Percentiles rank a stretch among this genome's conserved stretches.
phyloP scores from a whole-genome alignment of 1,284 basidiomycete species.

The Apiotrichum siamense region DNA sequence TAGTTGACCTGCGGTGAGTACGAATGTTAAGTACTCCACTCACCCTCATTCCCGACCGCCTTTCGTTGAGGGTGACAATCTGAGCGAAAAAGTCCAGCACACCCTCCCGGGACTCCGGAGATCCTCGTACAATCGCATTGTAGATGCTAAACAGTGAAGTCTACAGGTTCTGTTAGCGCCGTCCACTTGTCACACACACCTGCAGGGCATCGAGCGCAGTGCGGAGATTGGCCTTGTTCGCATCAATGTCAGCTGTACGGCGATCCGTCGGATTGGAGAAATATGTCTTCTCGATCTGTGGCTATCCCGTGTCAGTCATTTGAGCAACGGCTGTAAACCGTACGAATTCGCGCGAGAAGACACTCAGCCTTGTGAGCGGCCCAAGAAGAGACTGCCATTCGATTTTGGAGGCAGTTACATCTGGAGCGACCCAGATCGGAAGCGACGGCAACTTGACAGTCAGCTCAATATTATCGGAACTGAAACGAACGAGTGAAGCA shows the following conservation, averaged over 20 bases:
- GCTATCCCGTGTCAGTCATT: constrained; percentile 51
- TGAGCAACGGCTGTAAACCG: constrained; percentile 24
- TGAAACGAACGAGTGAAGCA: constrained; percentile 60
- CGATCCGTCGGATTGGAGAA: constrained; percentile 79
- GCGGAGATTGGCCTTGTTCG: constrained; percentile 73
- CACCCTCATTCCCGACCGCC: constrained; percentile 82
- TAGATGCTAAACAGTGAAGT: constrained; percentile 72
- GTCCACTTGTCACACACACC: constrained; percentile 48
- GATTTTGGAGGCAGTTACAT: constrained; percentile 42
- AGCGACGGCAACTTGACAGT: constrained; percentile 42
- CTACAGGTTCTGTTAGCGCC: constrained; percentile 8
- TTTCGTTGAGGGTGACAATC: constrained; percentile 69
- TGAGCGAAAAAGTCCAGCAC: constrained; percentile 79
- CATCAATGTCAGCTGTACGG: constrained; percentile 67
- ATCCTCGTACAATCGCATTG: constrained; percentile 78
- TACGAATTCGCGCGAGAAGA: constrained; percentile 83
- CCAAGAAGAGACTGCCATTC: constrained; percentile 67
- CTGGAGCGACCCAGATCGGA: constrained; percentile 41
- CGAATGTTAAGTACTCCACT: constrained; percentile 7
- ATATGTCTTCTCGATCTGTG: constrained; percentile 67
- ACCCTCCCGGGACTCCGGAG: constrained; percentile 69
- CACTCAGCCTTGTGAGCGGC: constrained; percentile 69
- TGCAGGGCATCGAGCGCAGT: constrained; percentile 74
- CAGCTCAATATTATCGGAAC: background rate
- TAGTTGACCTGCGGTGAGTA: constrained; percentile 61